Conservation (phyloP, 2,329 filamentous ascomycete species). For the Ceratocystis diversiconidia region DNA sequence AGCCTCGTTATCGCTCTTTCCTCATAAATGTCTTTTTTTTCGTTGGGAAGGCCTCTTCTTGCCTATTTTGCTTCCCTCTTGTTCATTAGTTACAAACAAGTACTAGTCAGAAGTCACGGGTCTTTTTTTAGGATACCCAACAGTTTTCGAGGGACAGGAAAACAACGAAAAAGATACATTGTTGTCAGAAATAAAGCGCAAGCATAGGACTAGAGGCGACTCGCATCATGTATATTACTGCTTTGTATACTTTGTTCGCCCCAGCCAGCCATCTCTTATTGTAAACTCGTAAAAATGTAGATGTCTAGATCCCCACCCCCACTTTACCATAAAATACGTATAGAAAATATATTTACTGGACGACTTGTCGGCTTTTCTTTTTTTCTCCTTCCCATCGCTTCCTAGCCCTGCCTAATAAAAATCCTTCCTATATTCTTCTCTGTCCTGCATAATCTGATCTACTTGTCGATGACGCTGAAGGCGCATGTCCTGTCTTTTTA, state of each 20-base stretch:
- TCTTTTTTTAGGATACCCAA: background rate
- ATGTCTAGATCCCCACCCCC: background rate
- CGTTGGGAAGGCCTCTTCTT: too few species aligned
- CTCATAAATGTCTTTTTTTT: too few species aligned
- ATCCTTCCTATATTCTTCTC: background rate
- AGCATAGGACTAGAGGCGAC: background rate
- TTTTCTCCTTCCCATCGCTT: too few species aligned
- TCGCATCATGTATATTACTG: background rate
- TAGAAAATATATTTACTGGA: too few species aligned
- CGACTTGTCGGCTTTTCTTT: too few species aligned
- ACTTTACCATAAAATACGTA: background rate
- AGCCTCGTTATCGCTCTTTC: too few species aligned
- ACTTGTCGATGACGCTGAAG: background rate
- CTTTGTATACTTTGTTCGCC: background rate
- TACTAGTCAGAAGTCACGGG: background rate
- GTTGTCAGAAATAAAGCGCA: background rate
- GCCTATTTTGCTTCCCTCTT: too few species aligned
- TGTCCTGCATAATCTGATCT: slow-evolving; percentile 4
- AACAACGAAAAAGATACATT: background rate
- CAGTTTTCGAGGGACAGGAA: background rate
- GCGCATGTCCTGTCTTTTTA: background rate
- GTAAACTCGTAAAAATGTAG: too few species aligned
- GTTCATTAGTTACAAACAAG: background rate
- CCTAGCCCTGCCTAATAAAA: background rate
- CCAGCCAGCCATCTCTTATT: background rate